phyloP scores from a whole-genome alignment of 805 yeast genomes.

The Wickerhamiella australiensis region DNA sequence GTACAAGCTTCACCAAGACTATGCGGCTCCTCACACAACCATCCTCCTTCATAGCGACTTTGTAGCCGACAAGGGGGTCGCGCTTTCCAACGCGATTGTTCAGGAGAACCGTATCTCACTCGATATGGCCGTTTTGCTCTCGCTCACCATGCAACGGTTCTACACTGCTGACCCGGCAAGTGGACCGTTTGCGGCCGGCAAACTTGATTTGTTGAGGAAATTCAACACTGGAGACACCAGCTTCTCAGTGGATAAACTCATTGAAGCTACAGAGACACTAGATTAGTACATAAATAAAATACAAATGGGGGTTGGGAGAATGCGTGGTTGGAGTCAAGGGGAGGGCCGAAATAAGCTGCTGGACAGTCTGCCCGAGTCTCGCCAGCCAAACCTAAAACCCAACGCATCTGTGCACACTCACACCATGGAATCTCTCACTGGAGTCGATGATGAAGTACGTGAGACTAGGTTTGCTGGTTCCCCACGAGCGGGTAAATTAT shows the following conservation, averaged over 20 bases:
- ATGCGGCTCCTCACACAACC: constrained; percentile 90
- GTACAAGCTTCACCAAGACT: constrained; percentile 79
- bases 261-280: constrained; percentile 61
- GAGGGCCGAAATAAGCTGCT: neutral
- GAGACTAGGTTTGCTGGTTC: neutral
- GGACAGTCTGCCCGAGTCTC: too few species aligned
- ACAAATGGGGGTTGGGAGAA: too few species aligned
- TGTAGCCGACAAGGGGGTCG: constrained; percentile 42
- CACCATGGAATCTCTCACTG: neutral
- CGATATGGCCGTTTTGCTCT: constrained; percentile 65
- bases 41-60: constrained; percentile 77
- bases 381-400: too few species aligned
- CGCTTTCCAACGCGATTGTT: constrained; percentile 76
- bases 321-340: neutral
- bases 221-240: constrained; percentile 58
- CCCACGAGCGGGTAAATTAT: neutral
- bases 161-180: constrained; percentile 33
- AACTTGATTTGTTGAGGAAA: constrained; percentile 48
- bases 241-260: constrained; percentile 57
- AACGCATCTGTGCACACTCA: neutral
- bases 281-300: constrained; percentile 32
- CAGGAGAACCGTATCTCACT: constrained; percentile 51
- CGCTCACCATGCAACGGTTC: constrained; percentile 40
- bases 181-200: constrained; percentile 27
- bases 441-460: constrained; percentile 8